phyloP scores from a whole-genome alignment of 129 eudicot species.

The Mikania micrantha region DNA sequence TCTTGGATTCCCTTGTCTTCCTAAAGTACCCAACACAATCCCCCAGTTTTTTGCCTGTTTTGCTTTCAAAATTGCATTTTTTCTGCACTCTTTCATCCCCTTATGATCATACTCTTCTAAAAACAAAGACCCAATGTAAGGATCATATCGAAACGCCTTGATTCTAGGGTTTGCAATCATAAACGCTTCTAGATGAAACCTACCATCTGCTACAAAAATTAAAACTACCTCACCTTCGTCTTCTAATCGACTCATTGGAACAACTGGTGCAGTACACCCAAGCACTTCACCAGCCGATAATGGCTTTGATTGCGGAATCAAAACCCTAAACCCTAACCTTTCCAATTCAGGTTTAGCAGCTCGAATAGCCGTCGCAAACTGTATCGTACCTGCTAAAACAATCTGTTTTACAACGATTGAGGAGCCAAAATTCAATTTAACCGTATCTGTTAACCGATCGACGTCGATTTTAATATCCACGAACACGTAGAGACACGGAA shows the following conservation, averaged over 20 bases:
- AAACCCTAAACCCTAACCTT: conserved; percentile 61
- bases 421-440: conserved; percentile 13
- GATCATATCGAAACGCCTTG: conserved; percentile 79
- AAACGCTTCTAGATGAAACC: conserved; percentile 93
- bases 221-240: conserved; percentile 36
- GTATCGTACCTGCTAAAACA: conserved; percentile 81
- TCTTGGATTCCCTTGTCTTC: conserved; percentile 92
- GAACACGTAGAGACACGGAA: conserved; percentile 75
- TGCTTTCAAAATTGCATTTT: conserved; percentile 56
- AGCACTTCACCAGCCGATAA: conserved; percentile 93
- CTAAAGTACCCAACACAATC: conserved; percentile 81
- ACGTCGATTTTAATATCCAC: conserved; percentile 75
- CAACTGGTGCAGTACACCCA: conserved; percentile 81
- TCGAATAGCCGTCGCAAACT: conserved; percentile 64
- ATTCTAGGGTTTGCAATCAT: conserved; percentile 87
- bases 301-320: conserved; percentile 84
- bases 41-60: conserved; percentile 68
- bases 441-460: conserved; percentile 27
- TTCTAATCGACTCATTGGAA: conserved; percentile 7
- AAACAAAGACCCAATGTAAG: conserved; percentile 73
- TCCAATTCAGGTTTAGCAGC: conserved; percentile 72
- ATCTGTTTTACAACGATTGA: conserved; percentile 15
- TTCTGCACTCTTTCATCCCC: conserved; percentile 82
- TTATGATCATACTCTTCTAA: conserved; percentile 87
- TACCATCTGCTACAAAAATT: conserved; percentile 88